phyloP scores from a whole-genome alignment of 1,284 basidiomycete genomes.

The Ganoderma meredithae region DNA sequence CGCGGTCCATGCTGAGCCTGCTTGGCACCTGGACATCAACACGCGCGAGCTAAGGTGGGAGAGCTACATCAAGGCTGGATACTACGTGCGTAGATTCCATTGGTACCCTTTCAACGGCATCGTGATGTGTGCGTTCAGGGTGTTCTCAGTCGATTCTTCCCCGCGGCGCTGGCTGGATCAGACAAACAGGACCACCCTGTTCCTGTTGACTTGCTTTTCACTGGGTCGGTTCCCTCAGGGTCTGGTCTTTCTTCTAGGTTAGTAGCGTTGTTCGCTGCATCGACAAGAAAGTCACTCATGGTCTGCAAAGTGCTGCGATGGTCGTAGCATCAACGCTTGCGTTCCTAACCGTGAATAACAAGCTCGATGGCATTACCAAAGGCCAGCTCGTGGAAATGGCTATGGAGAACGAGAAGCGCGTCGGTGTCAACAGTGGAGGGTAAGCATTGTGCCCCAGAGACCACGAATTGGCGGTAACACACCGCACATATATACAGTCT shows the following conservation, averaged over 20 bases:
- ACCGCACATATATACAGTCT: constrained; percentile 51
- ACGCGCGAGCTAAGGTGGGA: constrained; percentile 80
- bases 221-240: constrained; percentile 83
- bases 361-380: constrained; percentile 66
- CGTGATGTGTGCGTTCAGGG: constrained; percentile 54
- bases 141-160: constrained; percentile 73
- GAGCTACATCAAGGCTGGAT: constrained; percentile 87
- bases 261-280: constrained; percentile 34
- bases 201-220: constrained; percentile 74
- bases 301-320: constrained; percentile 72
- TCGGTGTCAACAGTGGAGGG: constrained; percentile 85
- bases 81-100: constrained; percentile 60
- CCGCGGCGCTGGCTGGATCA: constrained; percentile 26
- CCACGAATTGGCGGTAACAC: background rate
- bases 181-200: constrained; percentile 47
- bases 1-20: constrained; percentile 50
- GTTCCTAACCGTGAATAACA: constrained; percentile 78
- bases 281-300: background rate
- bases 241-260: constrained; percentile 74
- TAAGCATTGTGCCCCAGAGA: constrained; percentile 43
- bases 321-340: constrained; percentile 84
- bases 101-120: background rate
- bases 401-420: constrained; percentile 83
- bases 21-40: constrained; percentile 80
- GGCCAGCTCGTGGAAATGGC: constrained; percentile 79